Conservation (phyloP, 2,329 filamentous ascomycete species). For the Raffaelea albimanens region DNA sequence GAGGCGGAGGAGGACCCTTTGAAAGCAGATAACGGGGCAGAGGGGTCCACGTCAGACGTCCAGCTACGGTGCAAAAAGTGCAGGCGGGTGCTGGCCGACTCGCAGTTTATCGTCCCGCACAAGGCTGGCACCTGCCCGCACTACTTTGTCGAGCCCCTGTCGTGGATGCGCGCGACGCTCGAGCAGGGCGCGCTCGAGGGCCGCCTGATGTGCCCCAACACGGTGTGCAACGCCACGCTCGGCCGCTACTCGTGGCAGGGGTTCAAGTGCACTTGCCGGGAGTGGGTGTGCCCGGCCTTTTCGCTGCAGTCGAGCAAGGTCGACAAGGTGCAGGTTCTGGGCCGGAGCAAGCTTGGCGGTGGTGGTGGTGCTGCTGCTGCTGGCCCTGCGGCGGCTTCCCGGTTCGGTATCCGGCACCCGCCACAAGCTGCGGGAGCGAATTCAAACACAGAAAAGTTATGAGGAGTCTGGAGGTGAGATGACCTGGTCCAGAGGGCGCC, state of each 20-base stretch:
- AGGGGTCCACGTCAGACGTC: conserved; percentile 20
- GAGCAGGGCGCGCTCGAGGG: conserved; percentile 76
- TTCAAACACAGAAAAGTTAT: too few species aligned
- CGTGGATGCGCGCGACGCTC: conserved; percentile 86
- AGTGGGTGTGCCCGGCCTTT: conserved; percentile 87
- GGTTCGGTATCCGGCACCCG: conserved; percentile 45
- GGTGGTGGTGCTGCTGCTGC: conserved; percentile 8
- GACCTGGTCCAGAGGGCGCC: too few species aligned
- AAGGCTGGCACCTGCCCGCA: conserved; percentile 57
- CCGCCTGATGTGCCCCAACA: conserved; percentile 71
- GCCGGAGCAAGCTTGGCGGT: conserved; percentile 9
- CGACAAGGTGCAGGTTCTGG: conserved; percentile 47
- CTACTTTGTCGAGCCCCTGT: conserved; percentile 82
- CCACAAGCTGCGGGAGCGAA: conserved; percentile 24
- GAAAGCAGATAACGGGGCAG: background rate
- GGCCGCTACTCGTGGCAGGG: conserved; percentile 97
- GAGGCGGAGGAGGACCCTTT: conserved; percentile 40
- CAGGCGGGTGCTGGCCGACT: conserved; percentile 52
- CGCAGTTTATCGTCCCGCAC: conserved; percentile 59
- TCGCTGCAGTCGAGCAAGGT: conserved; percentile 74
- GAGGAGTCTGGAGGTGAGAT: too few species aligned
- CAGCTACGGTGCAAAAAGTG: conserved; percentile 88
- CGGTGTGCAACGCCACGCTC: conserved; percentile 69
- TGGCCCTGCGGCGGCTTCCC: conserved; percentile 15
- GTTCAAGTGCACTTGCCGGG: conserved; percentile 80